Evolutionary conservation across 2,329 filamentous ascomycete species (phyloP), one percentile per base, ranked within the genome.

Genomic region (Geoglossum cookeanum): DNA sequence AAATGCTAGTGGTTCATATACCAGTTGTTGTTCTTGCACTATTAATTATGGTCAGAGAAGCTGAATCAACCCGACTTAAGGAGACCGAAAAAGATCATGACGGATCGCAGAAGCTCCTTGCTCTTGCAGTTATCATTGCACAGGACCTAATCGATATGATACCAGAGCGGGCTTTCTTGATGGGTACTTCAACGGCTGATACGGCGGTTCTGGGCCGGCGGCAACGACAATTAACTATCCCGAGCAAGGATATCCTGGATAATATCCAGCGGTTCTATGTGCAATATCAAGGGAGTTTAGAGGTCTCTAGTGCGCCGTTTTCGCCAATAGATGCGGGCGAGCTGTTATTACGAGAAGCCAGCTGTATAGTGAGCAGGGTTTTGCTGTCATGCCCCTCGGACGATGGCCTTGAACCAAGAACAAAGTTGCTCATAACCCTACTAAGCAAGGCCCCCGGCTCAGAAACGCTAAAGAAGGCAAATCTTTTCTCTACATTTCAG

Each of bases 1-100:
- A 98, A 66, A 97, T 98, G 91, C 70, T 94, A 15, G 80, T 85
- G 1, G 73, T 87, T 27, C 91, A 97, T 69, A 85, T 90, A 33
- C 91, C 91, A 37, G 70, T 94, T 32, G 77, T 85, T 56, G 77
- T 81, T 1, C 69, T 94, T n/a, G 79, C 82, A 3, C 73, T 85
- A 30, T 70, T 81, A 6, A 66, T 71, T 9, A 72, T 73, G 49
- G 67, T 78, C 59, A 71, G 71, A 49, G 44, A 39, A 8, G 30
- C 39, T 11, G 44, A 57, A 15, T 30, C 35, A 58, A 27, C 27
- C 4, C 53, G 53, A 3, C 15, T 51, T 2, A 22, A 45, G 47
- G 47, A 30, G 15, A 8, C 39, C 22, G 49, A 3, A 35, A 35
- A 39, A 9, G 53, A 22, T 51, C 47, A 47, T 57, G 59, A 44